These are phyloP conservation scores for Hypoxylon fragiforme DNA, from an alignment of 495 filamentous ascomycete species.

Conservation along the genomic window DNA sequence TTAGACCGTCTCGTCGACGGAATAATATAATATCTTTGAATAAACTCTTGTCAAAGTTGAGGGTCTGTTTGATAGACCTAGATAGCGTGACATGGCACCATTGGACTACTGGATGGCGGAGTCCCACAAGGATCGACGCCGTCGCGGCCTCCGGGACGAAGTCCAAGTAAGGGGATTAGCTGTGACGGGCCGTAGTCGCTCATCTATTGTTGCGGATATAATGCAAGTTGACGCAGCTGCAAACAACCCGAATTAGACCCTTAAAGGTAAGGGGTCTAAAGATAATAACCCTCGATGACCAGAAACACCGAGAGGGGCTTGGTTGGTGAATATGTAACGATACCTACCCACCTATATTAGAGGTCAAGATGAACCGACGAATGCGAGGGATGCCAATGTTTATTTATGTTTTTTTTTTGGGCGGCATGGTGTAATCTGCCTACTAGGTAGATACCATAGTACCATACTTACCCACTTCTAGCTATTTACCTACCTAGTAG, in stretches of 20 bases:
- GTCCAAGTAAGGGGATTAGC: conserved; percentile 6
- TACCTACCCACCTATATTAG: too few relatives aligned
- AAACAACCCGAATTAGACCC: conserved; percentile 33
- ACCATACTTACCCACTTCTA: too few relatives aligned
- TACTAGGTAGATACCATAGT: too few relatives aligned
- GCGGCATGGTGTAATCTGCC: conserved; percentile 10
- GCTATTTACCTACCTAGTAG: not conserved
- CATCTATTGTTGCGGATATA: conserved; percentile 32
- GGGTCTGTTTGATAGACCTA: conserved; percentile 6
- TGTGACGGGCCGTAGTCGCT: conserved; percentile 26
- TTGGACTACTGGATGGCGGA: conserved; percentile 31
- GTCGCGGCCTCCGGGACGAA: conserved; percentile 21
- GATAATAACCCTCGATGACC: conserved; percentile 10
- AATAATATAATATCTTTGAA: conserved; percentile 10
- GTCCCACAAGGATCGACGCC: conserved; percentile 32
- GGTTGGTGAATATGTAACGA: conserved; percentile 9
- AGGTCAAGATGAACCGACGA: conserved; percentile 13
- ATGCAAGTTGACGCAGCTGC: conserved; percentile 36
- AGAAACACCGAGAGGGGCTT: conserved; percentile 10
- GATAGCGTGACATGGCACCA: conserved; percentile 39
- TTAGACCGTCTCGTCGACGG: conserved; percentile 9
- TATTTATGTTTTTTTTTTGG: conserved; percentile 29
- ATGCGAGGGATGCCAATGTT: conserved; percentile 13
- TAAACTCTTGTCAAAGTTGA: conserved; percentile 12
- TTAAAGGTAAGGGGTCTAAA: conserved; percentile 20